Base-by-base conservation (phyloP, 2,329 filamentous ascomycete genomes). In the Pseudonectria foliicola region DNA sequence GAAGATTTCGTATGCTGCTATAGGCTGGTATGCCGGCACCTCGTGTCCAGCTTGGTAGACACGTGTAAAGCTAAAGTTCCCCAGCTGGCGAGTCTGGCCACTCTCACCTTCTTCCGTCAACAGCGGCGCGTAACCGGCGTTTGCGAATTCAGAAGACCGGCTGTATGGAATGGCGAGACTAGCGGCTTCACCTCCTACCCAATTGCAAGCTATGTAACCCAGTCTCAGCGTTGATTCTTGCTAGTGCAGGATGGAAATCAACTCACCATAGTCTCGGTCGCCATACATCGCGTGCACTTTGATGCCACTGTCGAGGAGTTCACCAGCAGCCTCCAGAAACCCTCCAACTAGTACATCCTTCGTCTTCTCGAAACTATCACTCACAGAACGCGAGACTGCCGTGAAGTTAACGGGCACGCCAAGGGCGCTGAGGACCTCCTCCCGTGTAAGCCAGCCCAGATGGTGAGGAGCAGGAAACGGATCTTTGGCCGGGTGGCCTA, bases 251-350 rank as follows among this genome's bases (percentile, higher is more conserved):
- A n/a, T n/a, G n/a, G n/a, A n/a, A n/a, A n/a, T n/a, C n/a, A n/a
- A n/a, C n/a, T n/a, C n/a, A n/a, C n/a, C n/a, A 48, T 72, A 78
- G 53, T 79, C 74, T 37, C 71, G 59, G 49, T 77, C 74, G 14
- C 73, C 75, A 56, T 89, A 85, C 46, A 87, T 71, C 44, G 90
- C 63, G 8, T 81, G 79, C 8, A 92, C 76, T 25, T 77, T 78
- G 29, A 86, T 72, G 18, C 78, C 80, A 1, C 62, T 66, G 26
- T 75, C 67, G 32, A 85, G 64, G 18, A 84, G 69, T 21, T 69
- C 62, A 31, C 76, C 77, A 2, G 84, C 63, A 37, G 74, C 66
- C 44, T 59, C 18, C 63, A 69, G 37, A 66, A 64, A 42, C 55
- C 51, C 12, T 66, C 71, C 28, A 64, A 68, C 59, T n/a, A 79